Conservation (phyloP, 108 stramenopile species). For the Skeletonema costatum region DNA sequence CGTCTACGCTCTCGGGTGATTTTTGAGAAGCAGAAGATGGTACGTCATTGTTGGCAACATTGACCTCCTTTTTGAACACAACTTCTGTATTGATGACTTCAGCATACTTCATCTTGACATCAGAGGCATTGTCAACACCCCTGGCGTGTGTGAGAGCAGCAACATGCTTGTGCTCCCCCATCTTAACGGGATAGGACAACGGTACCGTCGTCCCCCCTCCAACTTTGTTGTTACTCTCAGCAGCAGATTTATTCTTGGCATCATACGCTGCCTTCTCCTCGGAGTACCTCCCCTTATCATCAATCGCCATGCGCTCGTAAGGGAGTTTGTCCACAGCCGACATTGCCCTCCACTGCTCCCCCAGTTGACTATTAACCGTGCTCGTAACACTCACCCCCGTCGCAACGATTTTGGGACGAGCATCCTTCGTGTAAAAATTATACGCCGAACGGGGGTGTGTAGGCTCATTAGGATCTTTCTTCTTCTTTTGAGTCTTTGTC, state of each 20-base stretch:
- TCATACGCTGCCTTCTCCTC: neutral
- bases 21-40: neutral
- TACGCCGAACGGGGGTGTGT: neutral
- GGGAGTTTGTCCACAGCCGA: neutral
- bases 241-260: neutral
- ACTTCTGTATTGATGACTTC: neutral
- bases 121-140: neutral
- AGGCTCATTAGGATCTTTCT: neutral
- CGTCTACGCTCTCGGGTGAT: neutral
- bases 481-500: constrained; percentile 4
- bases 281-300: neutral
- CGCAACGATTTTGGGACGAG: neutral
- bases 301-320: neutral
- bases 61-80: neutral
- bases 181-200: neutral
- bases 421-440: neutral
- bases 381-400: neutral
- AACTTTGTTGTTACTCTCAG: neutral
- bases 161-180: neutral
- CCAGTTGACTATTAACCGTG: neutral
- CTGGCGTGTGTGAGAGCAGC: neutral
- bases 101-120: neutral
- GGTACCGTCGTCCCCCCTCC: neutral
- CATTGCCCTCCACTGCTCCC: neutral
- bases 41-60: neutral